Percentiles rank a stretch among this genome's conserved stretches.
Evolutionary conservation across 2,329 filamentous ascomycete genomes (phyloP).

Genomic region (Cladophialophora bantiana): DNA sequence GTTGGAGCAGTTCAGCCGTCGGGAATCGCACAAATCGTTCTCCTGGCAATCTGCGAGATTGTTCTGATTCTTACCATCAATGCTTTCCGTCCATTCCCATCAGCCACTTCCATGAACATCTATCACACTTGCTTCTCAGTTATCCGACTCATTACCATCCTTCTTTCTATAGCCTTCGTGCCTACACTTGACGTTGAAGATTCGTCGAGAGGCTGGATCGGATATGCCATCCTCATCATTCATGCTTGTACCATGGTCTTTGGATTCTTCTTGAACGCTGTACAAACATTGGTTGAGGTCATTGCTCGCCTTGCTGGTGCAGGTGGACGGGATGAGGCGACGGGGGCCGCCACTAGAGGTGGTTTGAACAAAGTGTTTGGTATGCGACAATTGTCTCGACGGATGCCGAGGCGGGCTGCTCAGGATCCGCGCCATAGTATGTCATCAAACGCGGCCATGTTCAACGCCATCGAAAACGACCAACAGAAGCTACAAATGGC

Average conservation of each 20-base stretch:
- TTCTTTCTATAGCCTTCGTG: conserved; percentile 83
- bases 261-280: conserved; percentile 89
- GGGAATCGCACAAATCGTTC: conserved; percentile 88
- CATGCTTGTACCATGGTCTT: conserved; percentile 86
- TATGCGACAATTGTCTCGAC: conserved; percentile 83
- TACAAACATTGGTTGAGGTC: conserved; percentile 91
- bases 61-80: conserved; percentile 85
- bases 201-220: conserved; percentile 89
- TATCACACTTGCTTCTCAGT: conserved; percentile 87
- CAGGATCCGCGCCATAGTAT: conserved; percentile 74
- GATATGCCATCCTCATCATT: conserved; percentile 85
- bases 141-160: conserved; percentile 75
- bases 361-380: conserved; percentile 90
- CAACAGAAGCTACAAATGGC: conserved; percentile 66
- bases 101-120: conserved; percentile 94
- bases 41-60: conserved; percentile 93
- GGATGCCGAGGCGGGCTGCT: conserved; percentile 66
- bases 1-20: conserved; percentile 92
- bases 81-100: conserved; percentile 88
- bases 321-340: conserved; percentile 61
- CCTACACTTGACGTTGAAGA: conserved; percentile 81
- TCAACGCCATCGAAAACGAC: conserved; percentile 64
- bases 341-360: conserved; percentile 72
- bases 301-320: conserved; percentile 81
- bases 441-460: conserved; percentile 80